A percentile compares a stretch with the other conserved stretches of the same genome.
These are phyloP conservation scores for Myrica gale DNA, from an alignment of 306 rosid genomes.

Conservation along the genomic window DNA sequence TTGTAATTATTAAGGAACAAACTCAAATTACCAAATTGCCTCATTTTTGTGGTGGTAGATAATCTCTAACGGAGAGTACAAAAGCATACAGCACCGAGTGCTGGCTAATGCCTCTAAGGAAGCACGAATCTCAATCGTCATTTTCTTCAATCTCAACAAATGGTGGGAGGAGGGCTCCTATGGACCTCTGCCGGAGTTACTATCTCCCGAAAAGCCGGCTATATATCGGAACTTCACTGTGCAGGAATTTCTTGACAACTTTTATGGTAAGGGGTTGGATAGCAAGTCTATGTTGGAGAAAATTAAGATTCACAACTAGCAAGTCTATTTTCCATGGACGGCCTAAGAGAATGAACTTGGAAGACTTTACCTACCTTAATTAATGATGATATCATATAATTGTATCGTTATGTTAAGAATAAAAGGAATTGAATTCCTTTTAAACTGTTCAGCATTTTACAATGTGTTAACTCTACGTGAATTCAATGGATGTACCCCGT, in stretches of 20 bases:
- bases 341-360: too few species aligned
- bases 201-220: slow-evolving; percentile 26
- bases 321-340: too few species aligned
- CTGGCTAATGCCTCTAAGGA: slow-evolving; percentile 31
- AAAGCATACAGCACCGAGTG: slow-evolving; percentile 36
- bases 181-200: slow-evolving; percentile 39
- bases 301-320: slow-evolving; percentile 18
- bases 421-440: too few species aligned
- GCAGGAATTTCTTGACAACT: slow-evolving; percentile 19
- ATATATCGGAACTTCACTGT: slow-evolving; percentile 26
- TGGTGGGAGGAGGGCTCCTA: slow-evolving; percentile 23
- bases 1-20: too few species aligned
- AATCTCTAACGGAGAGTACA: slow-evolving; percentile 38
- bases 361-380: neutral
- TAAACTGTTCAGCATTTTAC: too few species aligned
- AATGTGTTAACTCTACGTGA: too few species aligned
- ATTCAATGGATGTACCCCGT: too few species aligned
- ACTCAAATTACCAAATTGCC: neutral
- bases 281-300: slow-evolving; percentile 30
- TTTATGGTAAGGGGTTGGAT: slow-evolving; percentile 31
- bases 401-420: too few species aligned
- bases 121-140: slow-evolving; percentile 29
- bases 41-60: slow-evolving; percentile 6
- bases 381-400: too few species aligned
- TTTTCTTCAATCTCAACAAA: slow-evolving; percentile 25